phyloP scores from a whole-genome alignment of 2,329 filamentous ascomycete species.

The Trichoderma endophyticum region DNA sequence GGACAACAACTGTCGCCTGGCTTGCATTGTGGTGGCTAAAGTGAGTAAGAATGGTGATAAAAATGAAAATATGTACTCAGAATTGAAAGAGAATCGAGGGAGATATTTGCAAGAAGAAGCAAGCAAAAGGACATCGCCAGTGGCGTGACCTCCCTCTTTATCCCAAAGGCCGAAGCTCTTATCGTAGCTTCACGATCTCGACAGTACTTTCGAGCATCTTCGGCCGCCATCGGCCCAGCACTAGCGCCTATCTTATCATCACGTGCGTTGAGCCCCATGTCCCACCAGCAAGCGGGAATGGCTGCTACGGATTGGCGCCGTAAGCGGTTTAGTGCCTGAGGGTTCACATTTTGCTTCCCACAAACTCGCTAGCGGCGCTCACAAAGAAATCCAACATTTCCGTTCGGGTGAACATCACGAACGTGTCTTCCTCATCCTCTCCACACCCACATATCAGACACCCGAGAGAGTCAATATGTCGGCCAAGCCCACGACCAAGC shows the following conservation, averaged over 20 bases:
- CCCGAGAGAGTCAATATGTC: conserved; percentile 60
- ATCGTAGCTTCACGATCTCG: conserved; percentile 27
- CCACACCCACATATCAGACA: conserved; percentile 37
- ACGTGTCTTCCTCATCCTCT: conserved; percentile 36
- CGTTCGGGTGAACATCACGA: conserved; percentile 36
- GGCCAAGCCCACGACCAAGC: conserved; percentile 78
- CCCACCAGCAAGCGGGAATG: conserved; percentile 23
- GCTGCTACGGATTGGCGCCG: conserved; percentile 22
- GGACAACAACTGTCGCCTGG: conserved; percentile 38
- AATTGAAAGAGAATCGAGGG: neutral
- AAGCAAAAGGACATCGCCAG: neutral
- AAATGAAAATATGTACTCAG: neutral
- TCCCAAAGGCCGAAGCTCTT: neutral
- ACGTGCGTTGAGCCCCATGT: conserved; percentile 38
- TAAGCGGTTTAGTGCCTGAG: conserved; percentile 37
- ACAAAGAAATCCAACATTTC: conserved; percentile 42
- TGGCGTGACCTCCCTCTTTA: neutral
- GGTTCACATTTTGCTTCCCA: conserved; percentile 45
- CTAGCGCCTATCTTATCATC: conserved; percentile 33
- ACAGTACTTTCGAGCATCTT: conserved; percentile 42
- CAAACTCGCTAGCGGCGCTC: conserved; percentile 42
- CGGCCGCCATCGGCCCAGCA: conserved; percentile 25
- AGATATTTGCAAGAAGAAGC: neutral
- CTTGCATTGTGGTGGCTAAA: conserved; percentile 37
- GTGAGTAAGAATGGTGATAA: conserved; percentile 5